These are phyloP conservation scores for Xylaria hypoxylon DNA, from an alignment of 2,329 filamentous ascomycete species.

Conservation along the genomic window DNA sequence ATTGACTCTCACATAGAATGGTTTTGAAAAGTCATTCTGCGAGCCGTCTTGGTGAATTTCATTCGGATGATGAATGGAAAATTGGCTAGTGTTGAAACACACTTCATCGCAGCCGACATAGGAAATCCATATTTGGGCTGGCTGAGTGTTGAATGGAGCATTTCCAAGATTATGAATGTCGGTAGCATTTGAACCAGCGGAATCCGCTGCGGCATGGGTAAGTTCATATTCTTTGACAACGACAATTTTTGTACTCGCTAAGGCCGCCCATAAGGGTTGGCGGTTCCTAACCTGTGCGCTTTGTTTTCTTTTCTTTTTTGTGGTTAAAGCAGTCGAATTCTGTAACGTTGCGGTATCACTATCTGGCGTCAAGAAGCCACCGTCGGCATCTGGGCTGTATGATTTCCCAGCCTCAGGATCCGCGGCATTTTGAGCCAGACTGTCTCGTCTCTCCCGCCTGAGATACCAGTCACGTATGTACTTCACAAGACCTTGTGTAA, in stretches of 20 bases:
- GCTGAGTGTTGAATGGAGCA: constrained; percentile 76
- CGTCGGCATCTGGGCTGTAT: constrained; percentile 55
- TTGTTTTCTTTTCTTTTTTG: constrained; percentile 89
- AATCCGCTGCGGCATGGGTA: constrained; percentile 79
- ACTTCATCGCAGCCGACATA: constrained; percentile 83
- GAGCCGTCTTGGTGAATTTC: constrained; percentile 55
- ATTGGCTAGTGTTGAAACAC: constrained; percentile 78
- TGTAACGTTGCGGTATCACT: constrained; percentile 64
- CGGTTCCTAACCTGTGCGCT: constrained; percentile 89
- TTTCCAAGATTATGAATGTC: constrained; percentile 82
- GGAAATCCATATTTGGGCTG: constrained; percentile 82
- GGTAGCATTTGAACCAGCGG: constrained; percentile 78
- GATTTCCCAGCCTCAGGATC: constrained; percentile 74
- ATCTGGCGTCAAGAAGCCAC: constrained; percentile 65
- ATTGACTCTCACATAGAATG: constrained; percentile 83
- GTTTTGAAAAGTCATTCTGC: constrained; percentile 75
- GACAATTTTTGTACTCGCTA: constrained; percentile 96
- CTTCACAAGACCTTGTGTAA: constrained; percentile 78
- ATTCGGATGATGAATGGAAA: constrained; percentile 59
- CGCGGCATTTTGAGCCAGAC: constrained; percentile 59
- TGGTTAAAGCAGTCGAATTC: constrained; percentile 67
- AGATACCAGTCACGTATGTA: constrained; percentile 78
- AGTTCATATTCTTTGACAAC: constrained; percentile 92
- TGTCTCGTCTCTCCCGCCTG: constrained; percentile 67
- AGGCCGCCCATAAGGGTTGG: constrained; percentile 92